A percentile compares a stretch with the other conserved stretches of the same genome.
phyloP scores from a whole-genome alignment of 176 grass and related monocot species.

The Hordeum vulgare region MorexV3_pseudomolecules_assembly NC_058523.1:527021427-527021926 shows the following conservation, averaged over 20 bases:
- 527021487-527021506: slow-evolving; percentile 7
- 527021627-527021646: slow-evolving; percentile 51
- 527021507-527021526: neutral
- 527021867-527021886: slow-evolving; percentile 71
- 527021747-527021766: slow-evolving; percentile 72
- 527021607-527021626: neutral
- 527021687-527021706: slow-evolving; percentile 92
- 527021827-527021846: slow-evolving; percentile 60
- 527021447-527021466: slow-evolving; percentile 4
- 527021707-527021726: slow-evolving; percentile 55
- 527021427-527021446: neutral
- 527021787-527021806: slow-evolving; percentile 63
- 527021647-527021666: slow-evolving; percentile 86
- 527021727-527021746: slow-evolving; percentile 73
- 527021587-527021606: neutral
- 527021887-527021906: slow-evolving; percentile 36
- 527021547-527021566: slow-evolving; percentile 6
- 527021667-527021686: slow-evolving; percentile 91
- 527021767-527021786: slow-evolving; percentile 66
- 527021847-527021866: slow-evolving; percentile 53
- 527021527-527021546: slow-evolving; percentile 1
- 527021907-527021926: slow-evolving; percentile 48
- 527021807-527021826: slow-evolving; percentile 54
- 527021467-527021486: neutral
- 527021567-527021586: neutral